Conservation (phyloP, 306 rosid species). For the Trifolium dubium region DNA sequence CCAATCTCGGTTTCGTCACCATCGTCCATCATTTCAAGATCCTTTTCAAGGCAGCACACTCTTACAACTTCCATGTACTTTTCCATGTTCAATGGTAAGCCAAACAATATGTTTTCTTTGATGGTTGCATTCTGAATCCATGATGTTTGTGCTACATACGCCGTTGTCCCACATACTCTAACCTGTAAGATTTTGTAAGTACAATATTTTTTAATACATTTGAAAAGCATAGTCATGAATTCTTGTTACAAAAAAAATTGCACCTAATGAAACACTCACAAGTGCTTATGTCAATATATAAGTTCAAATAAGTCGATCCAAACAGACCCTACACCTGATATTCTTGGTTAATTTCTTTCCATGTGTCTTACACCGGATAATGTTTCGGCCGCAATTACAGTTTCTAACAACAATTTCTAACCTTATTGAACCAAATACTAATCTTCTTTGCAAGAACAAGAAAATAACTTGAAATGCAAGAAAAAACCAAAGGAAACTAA, state of each 20-base stretch:
- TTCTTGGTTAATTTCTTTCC: not conserved
- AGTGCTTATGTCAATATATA: not conserved
- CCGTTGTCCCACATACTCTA: conserved; percentile 71
- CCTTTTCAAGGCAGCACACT: conserved; percentile 83
- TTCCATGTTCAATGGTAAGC: conserved; percentile 65
- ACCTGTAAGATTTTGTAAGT: conserved; percentile 51
- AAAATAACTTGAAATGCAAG: conserved; percentile 11
- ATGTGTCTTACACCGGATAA: too few relatives aligned
- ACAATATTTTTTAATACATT: not conserved
- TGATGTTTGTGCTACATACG: conserved; percentile 90
- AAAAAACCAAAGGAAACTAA: not conserved
- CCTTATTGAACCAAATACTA: not conserved
- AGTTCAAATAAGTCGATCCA: not conserved
- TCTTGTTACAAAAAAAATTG: not conserved
- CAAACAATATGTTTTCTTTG: conserved; percentile 80
- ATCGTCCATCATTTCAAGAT: conserved; percentile 81
- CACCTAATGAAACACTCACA: not conserved
- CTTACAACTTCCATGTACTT: conserved; percentile 65
- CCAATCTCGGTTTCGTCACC: conserved; percentile 92
- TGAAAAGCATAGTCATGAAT: conserved; percentile 2
- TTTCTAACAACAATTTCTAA: not conserved
- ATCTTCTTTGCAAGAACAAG: conserved; percentile 4
- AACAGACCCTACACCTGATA: not conserved
- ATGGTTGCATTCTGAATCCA: conserved; percentile 94
- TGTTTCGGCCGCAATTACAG: not conserved